Evolutionary conservation across 1,284 basidiomycete genomes (phyloP), one percentile per base, ranked within the genome.

Genomic region (Cryptococcus amylolentus): DNA sequence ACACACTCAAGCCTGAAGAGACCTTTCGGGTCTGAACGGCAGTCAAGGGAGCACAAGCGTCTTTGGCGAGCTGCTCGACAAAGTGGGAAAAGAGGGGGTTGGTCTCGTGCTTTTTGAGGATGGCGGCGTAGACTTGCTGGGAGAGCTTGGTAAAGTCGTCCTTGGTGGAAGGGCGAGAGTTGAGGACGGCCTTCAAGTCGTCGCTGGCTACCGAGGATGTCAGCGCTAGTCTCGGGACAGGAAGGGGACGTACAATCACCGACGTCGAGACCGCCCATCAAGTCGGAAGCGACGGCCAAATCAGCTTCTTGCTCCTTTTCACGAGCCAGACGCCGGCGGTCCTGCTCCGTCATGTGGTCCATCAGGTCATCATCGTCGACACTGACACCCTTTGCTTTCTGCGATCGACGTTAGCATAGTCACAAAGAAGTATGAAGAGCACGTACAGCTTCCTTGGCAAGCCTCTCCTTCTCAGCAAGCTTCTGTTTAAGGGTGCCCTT

Each of bases 11-110:
- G 14, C 80, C 84, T 53, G 85, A 88, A 4, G 90, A 89, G 2
- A 84, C 88, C 73, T 94, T 94, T 62, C 91, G 84, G 37, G 91
- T 86, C 69, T 97, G 92, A 51, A 91, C 85, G 62, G 94, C 91
- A 61, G 86, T 87, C 52, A 96, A 81, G 13, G 88, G 84, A 59
- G 80, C 77, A 3, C 87, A 86, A 18, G 94, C 77, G 56, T 85
- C 84, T 57, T 87, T 86, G 18, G 84, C 84, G 64, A 91, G 85
- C 66, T 88, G 82, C 70, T 95, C 91, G 59, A 91, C 82, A 69
- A 96, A 95, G 1, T 83, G 66, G 2, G 87, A 72, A 72, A 90
- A 97, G 12, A 92, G 81, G 2, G 89, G 88, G 72, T 90, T 91
- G 70, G 80, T 73, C 67, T 88, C 82, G 76, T 93, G 88, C 67